phyloP scores from a whole-genome alignment of 495 filamentous ascomycete genomes.

The Hypoxylon cercidicola region DNA sequence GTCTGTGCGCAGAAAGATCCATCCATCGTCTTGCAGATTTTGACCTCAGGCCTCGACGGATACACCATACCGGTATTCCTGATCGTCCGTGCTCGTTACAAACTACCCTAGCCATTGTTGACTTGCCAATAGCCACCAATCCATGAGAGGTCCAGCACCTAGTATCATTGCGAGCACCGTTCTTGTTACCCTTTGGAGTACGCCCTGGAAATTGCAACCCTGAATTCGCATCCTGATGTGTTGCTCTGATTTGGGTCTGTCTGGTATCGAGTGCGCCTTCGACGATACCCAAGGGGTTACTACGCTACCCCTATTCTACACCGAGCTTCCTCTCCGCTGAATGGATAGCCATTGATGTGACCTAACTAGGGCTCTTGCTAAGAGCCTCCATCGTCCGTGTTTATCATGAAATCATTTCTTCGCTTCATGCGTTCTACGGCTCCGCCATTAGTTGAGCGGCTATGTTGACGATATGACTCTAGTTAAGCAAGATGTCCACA shows the following conservation, averaged over 20 bases:
- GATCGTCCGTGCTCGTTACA: slow-evolving; percentile 17
- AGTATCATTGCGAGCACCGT: not conserved
- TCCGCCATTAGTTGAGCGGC: not conserved
- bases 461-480: not conserved
- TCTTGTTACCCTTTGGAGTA: not conserved
- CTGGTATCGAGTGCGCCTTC: not conserved
- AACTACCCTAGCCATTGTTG: not conserved
- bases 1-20: slow-evolving; percentile 27
- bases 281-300: not conserved
- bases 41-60: slow-evolving; percentile 19
- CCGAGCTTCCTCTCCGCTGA: slow-evolving; percentile 1
- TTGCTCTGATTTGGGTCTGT: not conserved
- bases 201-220: not conserved
- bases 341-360: not conserved
- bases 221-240: slow-evolving; percentile 12
- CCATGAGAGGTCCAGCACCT: not conserved
- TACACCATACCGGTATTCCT: slow-evolving; percentile 13
- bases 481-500: no score
- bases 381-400: not conserved
- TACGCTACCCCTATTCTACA: not conserved
- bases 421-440: not conserved
- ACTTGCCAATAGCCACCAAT: slow-evolving; percentile 7
- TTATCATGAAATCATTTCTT: not conserved
- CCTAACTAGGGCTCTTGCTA: no score
- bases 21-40: not conserved